Evolutionary conservation across 306 rosid species (phyloP).

Genomic region (Delonix regia): DNA sequence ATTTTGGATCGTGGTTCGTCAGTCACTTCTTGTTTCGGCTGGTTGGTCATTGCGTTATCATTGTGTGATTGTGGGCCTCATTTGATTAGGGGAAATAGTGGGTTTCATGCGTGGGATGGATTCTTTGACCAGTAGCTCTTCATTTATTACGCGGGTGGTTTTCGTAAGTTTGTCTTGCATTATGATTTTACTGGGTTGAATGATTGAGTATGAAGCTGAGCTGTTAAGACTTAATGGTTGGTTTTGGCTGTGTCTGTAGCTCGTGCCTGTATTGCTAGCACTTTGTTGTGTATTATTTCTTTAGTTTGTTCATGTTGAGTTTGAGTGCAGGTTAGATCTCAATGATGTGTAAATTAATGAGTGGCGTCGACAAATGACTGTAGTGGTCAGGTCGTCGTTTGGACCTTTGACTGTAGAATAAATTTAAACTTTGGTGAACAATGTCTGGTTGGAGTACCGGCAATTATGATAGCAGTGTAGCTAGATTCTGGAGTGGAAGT

Average conservation of each 20-base stretch:
- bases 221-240: constrained; percentile 40
- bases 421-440: neutral
- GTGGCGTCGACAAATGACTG: constrained; percentile 30
- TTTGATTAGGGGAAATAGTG: constrained; percentile 36
- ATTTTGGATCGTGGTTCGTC: constrained; percentile 50
- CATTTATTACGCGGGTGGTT: constrained; percentile 15
- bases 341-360: constrained; percentile 1
- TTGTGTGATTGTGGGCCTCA: constrained; percentile 41
- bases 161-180: constrained; percentile 40
- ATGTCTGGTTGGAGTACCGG: constrained; percentile 34
- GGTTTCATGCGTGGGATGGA: constrained; percentile 39
- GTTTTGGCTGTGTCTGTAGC: constrained; percentile 27
- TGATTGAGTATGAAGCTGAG: constrained; percentile 48
- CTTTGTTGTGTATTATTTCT: constrained; percentile 25
- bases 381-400: constrained; percentile 12
- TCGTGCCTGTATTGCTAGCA: constrained; percentile 32
- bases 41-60: constrained; percentile 33
- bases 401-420: neutral
- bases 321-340: constrained; percentile 40
- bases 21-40: constrained; percentile 25
- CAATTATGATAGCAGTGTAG: neutral
- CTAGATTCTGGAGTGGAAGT: neutral
- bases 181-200: constrained; percentile 38
- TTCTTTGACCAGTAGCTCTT: constrained; percentile 32
- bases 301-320: constrained; percentile 26